Evolutionary conservation across 1,139 yeast genomes (phyloP).

Genomic region (Taiozyma sp.): DNA sequence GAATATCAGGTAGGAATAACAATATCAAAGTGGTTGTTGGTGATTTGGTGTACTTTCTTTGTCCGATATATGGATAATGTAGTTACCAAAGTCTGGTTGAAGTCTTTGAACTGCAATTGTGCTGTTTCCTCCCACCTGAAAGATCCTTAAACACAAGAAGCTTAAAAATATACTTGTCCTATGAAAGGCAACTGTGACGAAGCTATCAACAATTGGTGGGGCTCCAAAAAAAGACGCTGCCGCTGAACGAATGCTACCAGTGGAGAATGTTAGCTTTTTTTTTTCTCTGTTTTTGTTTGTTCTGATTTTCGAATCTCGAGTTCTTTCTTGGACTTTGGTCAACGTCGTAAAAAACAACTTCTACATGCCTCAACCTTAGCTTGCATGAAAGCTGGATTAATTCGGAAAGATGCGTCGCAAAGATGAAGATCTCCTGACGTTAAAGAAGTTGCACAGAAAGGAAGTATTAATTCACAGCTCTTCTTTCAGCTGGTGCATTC

Average conservation of each 20-base stretch:
- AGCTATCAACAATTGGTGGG: not conserved
- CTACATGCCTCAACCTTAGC: not conserved
- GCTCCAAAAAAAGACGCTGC: not conserved
- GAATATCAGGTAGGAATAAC: too few species aligned
- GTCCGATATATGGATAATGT: too few species aligned
- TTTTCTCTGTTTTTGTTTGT: not conserved
- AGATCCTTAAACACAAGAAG: not conserved
- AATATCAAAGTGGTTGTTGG: too few species aligned
- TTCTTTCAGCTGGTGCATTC: too few species aligned
- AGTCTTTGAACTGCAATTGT: too few species aligned
- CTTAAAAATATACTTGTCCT: not conserved
- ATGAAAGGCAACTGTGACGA: not conserved
- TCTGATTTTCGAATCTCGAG: not conserved
- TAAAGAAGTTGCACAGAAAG: not conserved
- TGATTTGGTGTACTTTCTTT: not conserved
- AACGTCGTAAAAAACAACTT: not conserved
- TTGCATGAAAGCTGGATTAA: not conserved
- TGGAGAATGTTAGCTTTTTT: not conserved
- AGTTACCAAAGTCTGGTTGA: too few species aligned
- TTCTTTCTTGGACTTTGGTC: not conserved
- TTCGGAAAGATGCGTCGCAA: not conserved
- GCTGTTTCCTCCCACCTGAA: not conserved
- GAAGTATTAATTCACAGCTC: not conserved
- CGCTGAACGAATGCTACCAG: not conserved
- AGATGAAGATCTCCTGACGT: not conserved